A percentile compares a stretch with the other conserved stretches of the same genome.
phyloP scores from a whole-genome alignment of 108 stramenopile genomes.

The Stephanodiscus triporus region DNA sequence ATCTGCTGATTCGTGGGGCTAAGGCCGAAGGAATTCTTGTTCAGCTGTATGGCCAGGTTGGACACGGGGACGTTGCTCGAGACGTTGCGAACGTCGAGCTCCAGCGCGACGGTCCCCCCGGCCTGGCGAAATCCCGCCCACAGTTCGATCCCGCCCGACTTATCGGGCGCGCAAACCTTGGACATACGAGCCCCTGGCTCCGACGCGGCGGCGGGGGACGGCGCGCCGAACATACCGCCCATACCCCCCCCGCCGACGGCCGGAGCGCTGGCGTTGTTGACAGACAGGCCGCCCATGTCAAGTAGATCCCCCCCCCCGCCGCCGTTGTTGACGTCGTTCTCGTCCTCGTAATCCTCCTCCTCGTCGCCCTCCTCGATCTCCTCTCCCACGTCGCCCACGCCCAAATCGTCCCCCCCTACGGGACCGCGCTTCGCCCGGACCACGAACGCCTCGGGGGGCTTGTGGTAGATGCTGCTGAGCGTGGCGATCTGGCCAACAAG shows the following conservation, averaged over 20 bases:
- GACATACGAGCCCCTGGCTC: conserved; percentile 73
- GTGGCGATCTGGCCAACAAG: conserved; percentile 96
- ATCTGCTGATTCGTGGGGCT: conserved; percentile 90
- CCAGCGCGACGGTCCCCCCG: conserved; percentile 72
- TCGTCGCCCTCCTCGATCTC: conserved; percentile 80
- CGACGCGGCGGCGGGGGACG: conserved; percentile 15
- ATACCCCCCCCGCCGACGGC: conserved; percentile 7
- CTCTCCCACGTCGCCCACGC: conserved; percentile 54
- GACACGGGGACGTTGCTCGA: conserved; percentile 68
- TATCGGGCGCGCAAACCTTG: conserved; percentile 77
- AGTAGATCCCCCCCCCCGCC: conserved; percentile 75
- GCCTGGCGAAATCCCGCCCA: conserved; percentile 79
- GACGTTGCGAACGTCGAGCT: conserved; percentile 86
- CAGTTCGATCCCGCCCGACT: conserved; percentile 89
- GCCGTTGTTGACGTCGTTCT: conserved; percentile 56
- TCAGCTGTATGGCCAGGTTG: conserved; percentile 93
- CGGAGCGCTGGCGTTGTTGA: conserved; percentile 30
- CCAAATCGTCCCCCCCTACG: conserved; percentile 42
- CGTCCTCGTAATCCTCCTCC: conserved; percentile 80
- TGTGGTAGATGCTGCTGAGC: conserved; percentile 95
- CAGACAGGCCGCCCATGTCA: conserved; percentile 84
- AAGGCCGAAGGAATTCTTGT: conserved; percentile 97
- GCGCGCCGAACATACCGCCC: conserved; percentile 42
- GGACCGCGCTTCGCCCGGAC: conserved; percentile 67
- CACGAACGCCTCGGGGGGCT: conserved; percentile 99